Evolutionary conservation across 768 basidiomycete species (phyloP), one percentile per base, ranked within the genome.

Genomic region (Suillus subalutaceus): DNA sequence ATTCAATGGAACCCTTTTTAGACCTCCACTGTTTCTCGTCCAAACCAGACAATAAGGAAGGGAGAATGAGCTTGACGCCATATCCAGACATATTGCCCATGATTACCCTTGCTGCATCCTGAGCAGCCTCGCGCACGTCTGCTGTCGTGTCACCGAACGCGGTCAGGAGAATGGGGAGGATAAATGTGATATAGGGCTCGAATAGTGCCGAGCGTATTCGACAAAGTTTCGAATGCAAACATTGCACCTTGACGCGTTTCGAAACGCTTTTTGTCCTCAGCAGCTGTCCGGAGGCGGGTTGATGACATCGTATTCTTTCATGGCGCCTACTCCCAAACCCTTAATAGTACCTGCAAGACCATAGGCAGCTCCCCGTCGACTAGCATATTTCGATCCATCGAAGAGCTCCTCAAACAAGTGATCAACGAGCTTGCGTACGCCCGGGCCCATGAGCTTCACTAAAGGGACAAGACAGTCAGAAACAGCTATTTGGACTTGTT

Each of bases 11-110:
- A 2, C 97, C 97, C 77, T 93, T 93, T 81, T 99, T 99, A 1
- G 95, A 94, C 16, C 97, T 85, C 97, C 97, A 99, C 73, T 99
- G 97, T 74, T 97, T 98, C 77, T 99, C 97, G 70, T 99, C 96
- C 62, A 99, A 80, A 30, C 96, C 96, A 46, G 90, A 90, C 12
- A 99, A 83, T 23, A 99, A 77, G 2, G 92, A 90, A 0, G 97
- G 97, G 18, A 99, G 79, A 66, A 99, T 95, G 56, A 96, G 87
- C 79, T 99, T 99, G 73, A 99, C 91, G 43, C 96, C 96, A 75
- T 98, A 95, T 1, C 91, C 95, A 18, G 94, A 96, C 75, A 99
- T 84, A 69, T 93, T 92, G 1, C 89, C 91, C 97, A 99, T 99
- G 80, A 99, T 96, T 40, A 95, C 88, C 58, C 90, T 89, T 4